Base-by-base conservation (phyloP, 768 basidiomycete genomes). In the Leccinum truebloodii region DNA sequence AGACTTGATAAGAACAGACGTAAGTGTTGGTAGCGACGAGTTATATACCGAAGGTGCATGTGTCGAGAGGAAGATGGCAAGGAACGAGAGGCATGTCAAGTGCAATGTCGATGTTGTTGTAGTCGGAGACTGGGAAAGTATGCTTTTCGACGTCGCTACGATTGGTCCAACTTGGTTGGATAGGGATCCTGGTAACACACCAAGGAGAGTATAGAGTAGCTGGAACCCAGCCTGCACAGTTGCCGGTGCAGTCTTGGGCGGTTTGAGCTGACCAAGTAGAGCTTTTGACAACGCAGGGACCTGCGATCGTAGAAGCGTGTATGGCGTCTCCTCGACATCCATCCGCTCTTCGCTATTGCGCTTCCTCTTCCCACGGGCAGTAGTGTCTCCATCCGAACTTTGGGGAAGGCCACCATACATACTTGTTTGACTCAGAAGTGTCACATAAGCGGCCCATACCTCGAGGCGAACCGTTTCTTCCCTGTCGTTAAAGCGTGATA, bases 391-490 rank as follows among this genome's bases (percentile, higher is more conserved):
- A 65, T 79, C 85, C 52, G 81, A 81, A 55, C 69, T 74, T 62
- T 85, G 85, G 2, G 83, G 78, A 2, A 83, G 72, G 10, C 87
- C 87, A 18, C 89, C 92, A 61, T 94, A 94, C 52, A 92, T 79
- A 22, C 82, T 80, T 1, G 94, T 95, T 76, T 96, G 95, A 54
- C 82, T 90, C 44, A 99, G 82, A 12, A 99, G 82, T 1, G 82
- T 77, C 35, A 83, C 84, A 70, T 95, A 95, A 1, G 96, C 89
- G 0, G 88, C 80, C 89, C 96, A 95, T 16, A 98, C 82, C 72
- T 99, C 97, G 30, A 97, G 77, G 34, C 91, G 85, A 32, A 98
- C 97, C 4, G 92, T 96, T 69, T 95, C 90, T 76, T 99, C 97
- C 49, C 97, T 88, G 73, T 99, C 97, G 44, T 87, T 88, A 65